Percentiles rank a stretch among this genome's conserved stretches.
Evolutionary conservation across 257 asterid genomes (phyloP).

Genomic region (Nicotiana attenuata): DNA sequence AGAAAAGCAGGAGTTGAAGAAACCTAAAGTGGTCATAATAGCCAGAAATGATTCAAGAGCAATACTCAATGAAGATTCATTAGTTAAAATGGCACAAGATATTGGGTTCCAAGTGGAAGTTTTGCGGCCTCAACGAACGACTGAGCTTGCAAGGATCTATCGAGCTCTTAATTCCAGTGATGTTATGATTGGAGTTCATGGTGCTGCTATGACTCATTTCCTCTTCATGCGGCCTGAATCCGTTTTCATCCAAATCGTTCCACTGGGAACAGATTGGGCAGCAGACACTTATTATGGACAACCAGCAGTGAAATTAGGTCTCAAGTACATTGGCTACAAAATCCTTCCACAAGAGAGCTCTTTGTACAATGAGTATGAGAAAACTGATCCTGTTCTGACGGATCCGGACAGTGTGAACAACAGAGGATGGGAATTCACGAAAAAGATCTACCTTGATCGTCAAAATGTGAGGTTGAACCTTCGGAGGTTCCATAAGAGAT

Average conservation of each 20-base stretch:
- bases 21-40: conserved; percentile 51
- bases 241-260: conserved; percentile 64
- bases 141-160: conserved; percentile 52
- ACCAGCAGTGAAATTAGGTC: conserved; percentile 54
- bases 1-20: conserved; percentile 4
- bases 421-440: conserved; percentile 47
- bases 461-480: conserved; percentile 48
- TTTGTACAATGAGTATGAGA: conserved; percentile 38
- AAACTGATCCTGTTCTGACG: conserved; percentile 39
- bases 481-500: conserved; percentile 38
- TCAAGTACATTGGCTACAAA: conserved; percentile 63
- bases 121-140: conserved; percentile 42
- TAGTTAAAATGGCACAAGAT: conserved; percentile 45
- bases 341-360: conserved; percentile 76
- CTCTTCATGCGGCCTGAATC: conserved; percentile 67
- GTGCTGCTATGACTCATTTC: conserved; percentile 91
- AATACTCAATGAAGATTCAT: conserved; percentile 46
- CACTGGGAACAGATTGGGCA: conserved; percentile 88
- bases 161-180: conserved; percentile 59
- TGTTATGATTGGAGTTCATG: conserved; percentile 81
- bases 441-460: conserved; percentile 50
- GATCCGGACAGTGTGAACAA: conserved; percentile 41
- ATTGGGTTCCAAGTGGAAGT: conserved; percentile 60
- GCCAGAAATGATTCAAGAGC: conserved; percentile 62
- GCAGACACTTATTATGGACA: conserved; percentile 59